These are phyloP conservation scores for Phaeotremella fagi DNA, from an alignment of 768 basidiomycete genomes.

Conservation along the genomic window DNA sequence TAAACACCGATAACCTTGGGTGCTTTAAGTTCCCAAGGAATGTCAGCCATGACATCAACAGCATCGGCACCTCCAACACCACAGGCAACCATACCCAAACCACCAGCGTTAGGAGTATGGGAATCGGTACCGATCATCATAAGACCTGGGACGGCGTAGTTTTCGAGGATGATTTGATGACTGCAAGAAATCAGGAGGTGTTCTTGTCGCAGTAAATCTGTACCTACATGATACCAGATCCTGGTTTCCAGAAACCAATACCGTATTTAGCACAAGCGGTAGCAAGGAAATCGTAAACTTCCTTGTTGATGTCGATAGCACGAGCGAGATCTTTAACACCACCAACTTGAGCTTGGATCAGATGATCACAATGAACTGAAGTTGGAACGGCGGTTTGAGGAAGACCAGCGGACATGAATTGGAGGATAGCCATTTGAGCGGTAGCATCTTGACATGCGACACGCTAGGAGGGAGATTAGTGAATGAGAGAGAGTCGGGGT, in stretches of 20 bases:
- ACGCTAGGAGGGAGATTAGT: slow-evolving; percentile 39
- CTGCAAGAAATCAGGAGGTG: slow-evolving; percentile 10
- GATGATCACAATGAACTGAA: slow-evolving; percentile 98
- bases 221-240: slow-evolving; percentile 84
- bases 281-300: slow-evolving; percentile 98
- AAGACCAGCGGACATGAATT: slow-evolving; percentile 99
- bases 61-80: slow-evolving; percentile 99
- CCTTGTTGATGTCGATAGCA: slow-evolving; percentile 89
- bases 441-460: slow-evolving; percentile 55
- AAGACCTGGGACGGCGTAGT: slow-evolving; percentile 98
- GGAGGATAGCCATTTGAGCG: slow-evolving; percentile 83
- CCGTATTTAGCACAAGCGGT: slow-evolving; percentile 97
- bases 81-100: slow-evolving; percentile 98
- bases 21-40: slow-evolving; percentile 99
- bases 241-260: slow-evolving; percentile 99
- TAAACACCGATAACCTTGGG: slow-evolving; percentile 99
- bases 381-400: slow-evolving; percentile 96
- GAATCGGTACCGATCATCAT: slow-evolving; percentile 99
- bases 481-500: not conserved
- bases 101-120: slow-evolving; percentile 98
- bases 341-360: slow-evolving; percentile 94
- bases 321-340: slow-evolving; percentile 90
- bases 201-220: not conserved
- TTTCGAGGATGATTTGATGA: slow-evolving; percentile 97
- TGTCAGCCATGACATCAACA: slow-evolving; percentile 95